phyloP scores from a whole-genome alignment of 805 yeast species.

The Candida palmyrensis region DNA sequence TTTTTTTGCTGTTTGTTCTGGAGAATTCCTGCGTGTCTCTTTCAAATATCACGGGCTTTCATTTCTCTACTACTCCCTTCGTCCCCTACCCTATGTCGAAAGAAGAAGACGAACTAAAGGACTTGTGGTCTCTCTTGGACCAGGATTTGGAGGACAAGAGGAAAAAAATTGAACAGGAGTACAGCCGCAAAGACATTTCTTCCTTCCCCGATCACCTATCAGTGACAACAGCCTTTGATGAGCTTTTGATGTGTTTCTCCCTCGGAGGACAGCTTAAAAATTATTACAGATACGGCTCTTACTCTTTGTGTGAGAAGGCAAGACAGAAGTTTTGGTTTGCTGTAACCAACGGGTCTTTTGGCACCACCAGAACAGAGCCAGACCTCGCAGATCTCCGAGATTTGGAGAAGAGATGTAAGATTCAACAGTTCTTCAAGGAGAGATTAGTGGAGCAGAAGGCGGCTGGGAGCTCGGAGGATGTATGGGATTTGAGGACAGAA shows the following conservation, averaged over 20 bases:
- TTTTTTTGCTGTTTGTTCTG: constrained; percentile 9
- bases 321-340: constrained; percentile 80
- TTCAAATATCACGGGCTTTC: no score
- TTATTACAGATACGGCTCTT: constrained; percentile 78
- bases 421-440: constrained; percentile 69
- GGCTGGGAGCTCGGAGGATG: constrained; percentile 75
- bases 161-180: constrained; percentile 15
- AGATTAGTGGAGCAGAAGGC: constrained; percentile 56
- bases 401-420: constrained; percentile 41
- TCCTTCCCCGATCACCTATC: constrained; percentile 31
- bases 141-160: constrained; percentile 23
- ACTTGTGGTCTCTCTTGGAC: constrained; percentile 26
- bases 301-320: constrained; percentile 65
- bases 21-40: no score
- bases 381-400: constrained; percentile 25
- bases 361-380: constrained; percentile 12
- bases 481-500: constrained; percentile 58
- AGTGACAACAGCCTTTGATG: constrained; percentile 75
- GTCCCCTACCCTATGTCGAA: constrained; percentile 1
- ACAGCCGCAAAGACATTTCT: constrained; percentile 14
- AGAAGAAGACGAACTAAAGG: constrained; percentile 23
- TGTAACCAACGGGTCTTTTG: constrained; percentile 43
- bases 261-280: constrained; percentile 85
- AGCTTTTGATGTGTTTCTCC: constrained; percentile 79
- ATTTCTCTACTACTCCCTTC: neutral